Evolutionary conservation across 2,329 filamentous ascomycete genomes (phyloP), one percentile per base, ranked within the genome.

Genomic region (Exophiala phaeomuriformis): DNA sequence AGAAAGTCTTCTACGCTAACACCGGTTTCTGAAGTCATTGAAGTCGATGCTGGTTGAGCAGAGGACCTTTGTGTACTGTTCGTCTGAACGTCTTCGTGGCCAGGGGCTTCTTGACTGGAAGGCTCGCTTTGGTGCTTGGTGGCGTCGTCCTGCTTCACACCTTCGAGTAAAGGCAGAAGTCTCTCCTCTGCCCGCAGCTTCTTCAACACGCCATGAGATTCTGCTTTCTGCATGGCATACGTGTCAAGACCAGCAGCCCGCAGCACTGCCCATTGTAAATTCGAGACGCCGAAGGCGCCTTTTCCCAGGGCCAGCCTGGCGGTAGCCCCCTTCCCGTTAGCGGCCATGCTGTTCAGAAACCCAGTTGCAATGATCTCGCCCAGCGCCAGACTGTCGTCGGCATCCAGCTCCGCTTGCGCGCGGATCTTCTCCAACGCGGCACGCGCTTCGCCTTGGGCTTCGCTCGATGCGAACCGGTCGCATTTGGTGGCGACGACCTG

Each of bases 401-500:
- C 37, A 27, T 52, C 57, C 7, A 54, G 29, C 19, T 47, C 28
- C 9, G 54, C 52, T 36, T 57, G 44, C 9, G 37, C 12, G 28
- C 54, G 49, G 29, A 59, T 44, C 9, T 35, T 51, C 6, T 30
- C 39, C 19, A 59, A 47, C 2, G 52, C 49, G n/a, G 49, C 44
- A 19, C 44, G 41, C 4, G 56, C 49, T 54, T 52, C 60, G 37
- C 64, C 12, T 42, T 53, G 43, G 3, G 33, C 54, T 40, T 83
- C 61, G 9, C n/a, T 37, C 28, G n/a, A 27, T 27, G 39, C 39
- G 39, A 83, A 56, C 55, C 77, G 77, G 64, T 88, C 84, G 4
- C 79, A 75, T 65, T 88, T 88, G 4, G 77, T 79, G n/a, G 87
- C 64, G 10, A 88, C 71, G 10, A 88, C 70, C 65, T 87, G 83